Percentiles rank a stretch among this genome's conserved stretches.
Conservation (phyloP, 1,139 yeast genomes). For the Saccharomyces hybrid region DNA sequence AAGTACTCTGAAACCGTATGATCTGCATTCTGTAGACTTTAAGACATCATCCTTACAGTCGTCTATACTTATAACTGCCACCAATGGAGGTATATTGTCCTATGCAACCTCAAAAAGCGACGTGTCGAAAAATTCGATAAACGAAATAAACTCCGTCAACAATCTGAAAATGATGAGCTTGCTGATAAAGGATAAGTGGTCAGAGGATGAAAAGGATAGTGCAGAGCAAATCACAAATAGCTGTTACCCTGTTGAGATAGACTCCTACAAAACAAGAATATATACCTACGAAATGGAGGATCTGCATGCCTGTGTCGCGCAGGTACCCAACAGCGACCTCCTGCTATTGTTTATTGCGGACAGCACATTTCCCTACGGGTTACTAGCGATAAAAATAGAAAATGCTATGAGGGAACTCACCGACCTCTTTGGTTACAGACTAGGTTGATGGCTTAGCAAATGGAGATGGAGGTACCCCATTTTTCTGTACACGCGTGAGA, state of each 20-base stretch:
- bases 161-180: conserved; percentile 30
- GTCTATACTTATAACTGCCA: conserved; percentile 19
- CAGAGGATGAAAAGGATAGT: conserved; percentile 22
- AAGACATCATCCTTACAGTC: conserved; percentile 19
- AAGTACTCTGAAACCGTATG: conserved; percentile 11
- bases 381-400: conserved; percentile 23
- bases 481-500: too few relatives aligned
- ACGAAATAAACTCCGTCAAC: conserved; percentile 15
- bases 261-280: conserved; percentile 14
- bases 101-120: conserved; percentile 15
- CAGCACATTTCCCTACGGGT: conserved; percentile 25
- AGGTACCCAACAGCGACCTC: conserved; percentile 26
- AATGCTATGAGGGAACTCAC: conserved; percentile 16
- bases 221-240: conserved; percentile 11
- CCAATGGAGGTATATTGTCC: conserved; percentile 28
- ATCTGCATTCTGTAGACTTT: conserved; percentile 8
- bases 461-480: not conserved
- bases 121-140: conserved; percentile 2
- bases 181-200: conserved; percentile 30
- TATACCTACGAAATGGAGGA: conserved; percentile 30
- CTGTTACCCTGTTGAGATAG: conserved; percentile 9
- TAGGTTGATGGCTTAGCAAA: conserved; percentile 9
- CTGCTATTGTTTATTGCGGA: conserved; percentile 23
- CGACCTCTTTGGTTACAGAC: conserved; percentile 23
- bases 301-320: conserved; percentile 26